Base-by-base conservation (phyloP, 768 basidiomycete genomes). In the Multifurca ochricompacta region DNA sequence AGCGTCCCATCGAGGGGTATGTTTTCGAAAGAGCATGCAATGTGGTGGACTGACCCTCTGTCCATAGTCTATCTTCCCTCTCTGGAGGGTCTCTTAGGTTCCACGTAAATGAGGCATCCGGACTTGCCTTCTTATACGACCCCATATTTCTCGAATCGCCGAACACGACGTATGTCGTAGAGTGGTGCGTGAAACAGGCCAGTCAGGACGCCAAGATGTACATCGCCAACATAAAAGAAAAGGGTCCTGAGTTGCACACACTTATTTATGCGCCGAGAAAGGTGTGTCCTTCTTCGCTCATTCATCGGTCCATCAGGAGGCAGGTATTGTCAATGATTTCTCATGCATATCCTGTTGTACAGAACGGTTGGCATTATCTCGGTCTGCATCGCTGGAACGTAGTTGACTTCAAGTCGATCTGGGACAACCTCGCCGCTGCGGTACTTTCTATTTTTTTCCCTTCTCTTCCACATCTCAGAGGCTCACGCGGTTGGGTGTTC, bases 91-190 rank as follows among this genome's bases (percentile, higher is more conserved):
- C 74, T 18, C 64, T 75, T 39, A 49, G 73, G 55, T 67, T 79
- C 54, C 71, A 74, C 4, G 48, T 81, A 13, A 70, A 73, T 46
- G 71, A 74, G 10, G 54, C 67, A 7, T 51, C 49, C 2, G 57
- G 71, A 8, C 63, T 75, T 59, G 78, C 74, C 0, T 83, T 82
- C 55, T 36, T 82, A 8, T 74, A 78, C 45, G 77, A 80, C 53
- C 83, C 83, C 0, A 68, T 82, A 30, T 69, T 79, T 23, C 69
- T 82, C 36, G 82, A 84, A 47, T 72, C 68, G 1, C 67, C 71
- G 8, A 61, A 61, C 3, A 65, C 61, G 2, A 59, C 77, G 5
- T 73, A 77, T 58, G 55, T 82, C 23, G 68, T 83, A 37, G 79
- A 81, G 57, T 84, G 81, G 80, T 75, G 77, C 18, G 64, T 64